A percentile compares a stretch with the other conserved stretches of the same genome.
phyloP scores from a whole-genome alignment of 805 yeast species.

The Wickerhamomyces kurtzmanii region DNA sequence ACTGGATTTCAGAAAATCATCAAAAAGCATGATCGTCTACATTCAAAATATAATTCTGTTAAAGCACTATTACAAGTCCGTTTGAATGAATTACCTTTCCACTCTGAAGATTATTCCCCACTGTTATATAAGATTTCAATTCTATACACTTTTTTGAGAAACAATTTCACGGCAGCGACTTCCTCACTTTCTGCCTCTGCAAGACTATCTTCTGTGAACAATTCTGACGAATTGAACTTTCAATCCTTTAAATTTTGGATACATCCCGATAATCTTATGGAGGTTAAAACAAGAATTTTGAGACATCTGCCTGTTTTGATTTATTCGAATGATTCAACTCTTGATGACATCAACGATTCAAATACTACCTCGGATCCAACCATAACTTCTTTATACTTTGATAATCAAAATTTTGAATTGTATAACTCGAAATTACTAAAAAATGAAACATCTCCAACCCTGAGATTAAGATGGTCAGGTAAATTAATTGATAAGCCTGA shows the following conservation, averaged over 20 bases:
- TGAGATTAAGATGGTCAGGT: conserved; percentile 90
- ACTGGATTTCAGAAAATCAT: conserved; percentile 94
- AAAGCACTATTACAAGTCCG: conserved; percentile 84
- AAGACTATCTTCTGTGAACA: conserved; percentile 18
- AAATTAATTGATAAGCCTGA: conserved; percentile 68
- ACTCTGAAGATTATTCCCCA: conserved; percentile 92
- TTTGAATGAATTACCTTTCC: conserved; percentile 80
- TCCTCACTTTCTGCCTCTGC: conserved; percentile 15
- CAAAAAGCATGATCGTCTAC: conserved; percentile 91
- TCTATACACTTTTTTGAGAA: conserved; percentile 73
- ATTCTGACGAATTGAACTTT: conserved; percentile 25
- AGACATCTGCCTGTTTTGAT: conserved; percentile 90
- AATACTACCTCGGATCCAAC: conserved; percentile 65
- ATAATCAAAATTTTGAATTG: conserved; percentile 70
- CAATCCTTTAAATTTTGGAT: conserved; percentile 88
- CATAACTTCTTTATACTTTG: conserved; percentile 82
- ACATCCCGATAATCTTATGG: conserved; percentile 95
- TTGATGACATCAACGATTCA: conserved; percentile 26
- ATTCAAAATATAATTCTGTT: conserved; percentile 73
- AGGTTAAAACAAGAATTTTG: conserved; percentile 89
- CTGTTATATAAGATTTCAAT: conserved; percentile 74
- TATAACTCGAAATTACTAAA: conserved; percentile 79
- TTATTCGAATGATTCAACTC: conserved; percentile 36
- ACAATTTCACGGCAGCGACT: conserved; percentile 37
- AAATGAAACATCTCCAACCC: conserved; percentile 57